Evolutionary conservation across 371 early-diverging fungal species (phyloP), one percentile per base, ranked within the genome.

Genomic region (Apophysomyces elegans): DNA sequence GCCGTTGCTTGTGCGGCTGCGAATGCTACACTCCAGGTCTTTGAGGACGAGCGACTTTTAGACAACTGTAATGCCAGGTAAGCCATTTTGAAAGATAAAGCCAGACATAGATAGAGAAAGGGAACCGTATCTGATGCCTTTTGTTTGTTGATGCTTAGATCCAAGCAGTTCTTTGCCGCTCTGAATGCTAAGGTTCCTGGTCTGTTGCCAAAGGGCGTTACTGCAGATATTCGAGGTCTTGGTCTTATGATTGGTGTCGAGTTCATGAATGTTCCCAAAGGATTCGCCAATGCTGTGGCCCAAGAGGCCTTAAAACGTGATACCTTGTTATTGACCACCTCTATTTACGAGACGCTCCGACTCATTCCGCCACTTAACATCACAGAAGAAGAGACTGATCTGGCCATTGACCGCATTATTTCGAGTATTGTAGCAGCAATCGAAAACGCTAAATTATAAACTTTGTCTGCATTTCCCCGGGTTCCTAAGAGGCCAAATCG

Each of bases 161-260:
- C 86, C 3, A 73, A 84, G 21, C 78, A 86, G 61, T 77, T 83
- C 63, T 83, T 84, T 65, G 64, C 68, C 36, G 70, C 73, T 32
- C 70, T 86, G 38, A 70, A 72, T 37, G 50, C 66, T 32, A 76
- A 77, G 46, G 38, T 85, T 18, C 79, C 82, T 44, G 39, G 56
- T 7, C 62, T 86, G 38, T 69, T 77, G 13, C 78, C 80, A 37
- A 60, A 78, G 37, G 80, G 78, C 14, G 73, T 81, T 14, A 71
- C 68, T 11, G 73, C 72, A 13, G 83, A 87, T 62, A 72, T 87
- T 59, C 84, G 87, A 63, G 87, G 87, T 59, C 67, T 79, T 18
- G 87, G 87, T 59, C 63, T 87, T n/a, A 85, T 87, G 84, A 80
- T 86, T 70, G 87, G 87, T 62, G 69, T 87, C 45, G 86, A 85